These are phyloP conservation scores for Phytophthora nicotianae DNA, from an alignment of 352 stramenopile species.

Conservation along the genomic window DNA sequence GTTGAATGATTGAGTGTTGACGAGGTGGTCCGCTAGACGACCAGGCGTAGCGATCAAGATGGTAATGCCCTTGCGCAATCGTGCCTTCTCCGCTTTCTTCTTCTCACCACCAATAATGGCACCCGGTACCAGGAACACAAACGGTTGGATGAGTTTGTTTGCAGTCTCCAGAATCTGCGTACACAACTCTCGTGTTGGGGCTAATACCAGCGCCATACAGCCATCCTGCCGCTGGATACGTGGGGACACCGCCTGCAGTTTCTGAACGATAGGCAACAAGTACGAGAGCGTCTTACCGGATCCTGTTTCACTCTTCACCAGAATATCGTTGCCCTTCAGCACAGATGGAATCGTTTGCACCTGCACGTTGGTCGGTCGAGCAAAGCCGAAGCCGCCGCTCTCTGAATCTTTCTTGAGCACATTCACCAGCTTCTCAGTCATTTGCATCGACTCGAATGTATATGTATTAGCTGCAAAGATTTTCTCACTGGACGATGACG, in stretches of 20 bases:
- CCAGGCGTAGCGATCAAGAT: constrained; percentile 98
- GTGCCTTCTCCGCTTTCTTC: constrained; percentile 89
- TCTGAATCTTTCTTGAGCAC: constrained; percentile 64
- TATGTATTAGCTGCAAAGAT: constrained; percentile 83
- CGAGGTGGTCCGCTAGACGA: constrained; percentile 95
- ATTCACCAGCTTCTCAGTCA: constrained; percentile 68
- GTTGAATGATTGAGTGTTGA: constrained; percentile 94
- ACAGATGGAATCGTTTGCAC: constrained; percentile 81
- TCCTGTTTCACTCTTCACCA: constrained; percentile 97
- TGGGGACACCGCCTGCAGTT: constrained; percentile 70
- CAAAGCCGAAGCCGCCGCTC: constrained; percentile 77
- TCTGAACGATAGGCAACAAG: constrained; percentile 94
- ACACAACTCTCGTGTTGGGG: constrained; percentile 95
- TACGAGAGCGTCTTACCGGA: constrained; percentile 98
- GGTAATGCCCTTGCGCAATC: constrained; percentile 92
- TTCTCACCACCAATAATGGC: constrained; percentile 95
- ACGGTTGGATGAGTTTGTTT: constrained; percentile 92
- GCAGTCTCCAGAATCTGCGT: constrained; percentile 96
- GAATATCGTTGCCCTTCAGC: constrained; percentile 81
- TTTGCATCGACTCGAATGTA: constrained; percentile 78
- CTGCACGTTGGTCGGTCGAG: constrained; percentile 78
- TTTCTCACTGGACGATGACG: constrained; percentile 78
- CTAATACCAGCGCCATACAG: constrained; percentile 92
- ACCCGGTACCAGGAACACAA: constrained; percentile 89
- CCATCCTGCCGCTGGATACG: constrained; percentile 83